phyloP scores from a whole-genome alignment of 2,329 filamentous ascomycete genomes.

The Furcasterigmium furcatum region DNA sequence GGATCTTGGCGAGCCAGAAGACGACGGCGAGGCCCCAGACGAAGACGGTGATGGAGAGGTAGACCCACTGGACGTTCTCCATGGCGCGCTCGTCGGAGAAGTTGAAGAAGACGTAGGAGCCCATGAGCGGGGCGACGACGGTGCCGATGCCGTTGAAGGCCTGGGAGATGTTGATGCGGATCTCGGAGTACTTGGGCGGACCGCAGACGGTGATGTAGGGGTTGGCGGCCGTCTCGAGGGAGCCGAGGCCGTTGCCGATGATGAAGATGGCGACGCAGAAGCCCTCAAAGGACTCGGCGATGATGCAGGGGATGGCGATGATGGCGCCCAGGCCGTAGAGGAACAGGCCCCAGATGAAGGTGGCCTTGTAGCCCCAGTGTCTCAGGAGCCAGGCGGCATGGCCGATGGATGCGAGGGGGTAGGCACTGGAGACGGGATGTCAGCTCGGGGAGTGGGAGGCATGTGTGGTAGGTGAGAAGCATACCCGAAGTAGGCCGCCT shows the following conservation, averaged over 20 bases:
- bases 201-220: constrained; percentile 64
- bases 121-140: constrained; percentile 69
- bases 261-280: constrained; percentile 72
- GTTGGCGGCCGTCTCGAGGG: constrained; percentile 75
- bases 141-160: constrained; percentile 75
- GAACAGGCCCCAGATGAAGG: constrained; percentile 59
- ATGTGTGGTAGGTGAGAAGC: constrained; percentile 27
- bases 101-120: constrained; percentile 70
- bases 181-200: constrained; percentile 67
- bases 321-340: constrained; percentile 62
- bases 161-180: constrained; percentile 74
- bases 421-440: constrained; percentile 40
- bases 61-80: constrained; percentile 71
- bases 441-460: constrained; percentile 2
- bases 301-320: constrained; percentile 52
- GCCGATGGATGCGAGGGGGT: constrained; percentile 67
- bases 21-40: constrained; percentile 62
- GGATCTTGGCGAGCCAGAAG: constrained; percentile 64
- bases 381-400: constrained; percentile 61
- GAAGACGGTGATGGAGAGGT: constrained; percentile 68
- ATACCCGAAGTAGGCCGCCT: constrained; percentile 44
- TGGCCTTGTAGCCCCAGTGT: constrained; percentile 61
- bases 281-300: constrained; percentile 64
- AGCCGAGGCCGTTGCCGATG: constrained; percentile 69
- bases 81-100: constrained; percentile 54